Evolutionary conservation across 805 yeast species (phyloP), one percentile per base, ranked within the genome.

Genomic region (Nakazawaea siamensis): DNA sequence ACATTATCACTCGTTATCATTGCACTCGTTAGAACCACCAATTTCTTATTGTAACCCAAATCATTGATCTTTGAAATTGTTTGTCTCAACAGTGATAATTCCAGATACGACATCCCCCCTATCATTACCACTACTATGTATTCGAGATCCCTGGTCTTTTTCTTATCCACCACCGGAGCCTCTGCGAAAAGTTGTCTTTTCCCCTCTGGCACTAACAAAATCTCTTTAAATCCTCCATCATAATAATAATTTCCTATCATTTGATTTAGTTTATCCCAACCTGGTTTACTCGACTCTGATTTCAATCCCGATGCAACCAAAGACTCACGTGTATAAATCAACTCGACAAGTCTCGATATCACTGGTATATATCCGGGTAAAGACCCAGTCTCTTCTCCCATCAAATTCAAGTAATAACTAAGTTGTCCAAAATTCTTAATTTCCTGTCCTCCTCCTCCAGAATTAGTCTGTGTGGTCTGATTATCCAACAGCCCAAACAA

Each of bases 101-200:
- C 98, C 7, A 92, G 76, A 50, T 83, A 67, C 0, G 97, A 85
- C 6, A 88, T 60, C 1, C 98, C 97, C 11, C 97, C 97, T 27
- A 88, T 49, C 42, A 80, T 57, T 6, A 76, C 71, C 34, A 84
- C 45, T 41, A 85, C 47, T 12, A 57, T 48, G 42, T 50, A 40
- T 34, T 56, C 60, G 15, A 40, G 44, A 18, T 53, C 44, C 9
- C 42, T 43, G 23, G 47, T 35, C 19, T 28, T 36, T 7, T 18
- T 17, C 43, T 33, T 37, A 46, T 46, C 16, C 49, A 43, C 10
- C 46, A 57, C 37, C 49, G 62, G 69, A 13, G 53, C 44, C 3
- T 58, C 54, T 29, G 39, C 43, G 38, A 57, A 57, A 11, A 55
- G 33, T 3, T 41, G 38, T 21, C 39, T 45, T 33, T 58, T 58